Evolutionary conservation across 495 filamentous ascomycete genomes (phyloP).

Genomic region (Penicillium samsonianum): DNA sequence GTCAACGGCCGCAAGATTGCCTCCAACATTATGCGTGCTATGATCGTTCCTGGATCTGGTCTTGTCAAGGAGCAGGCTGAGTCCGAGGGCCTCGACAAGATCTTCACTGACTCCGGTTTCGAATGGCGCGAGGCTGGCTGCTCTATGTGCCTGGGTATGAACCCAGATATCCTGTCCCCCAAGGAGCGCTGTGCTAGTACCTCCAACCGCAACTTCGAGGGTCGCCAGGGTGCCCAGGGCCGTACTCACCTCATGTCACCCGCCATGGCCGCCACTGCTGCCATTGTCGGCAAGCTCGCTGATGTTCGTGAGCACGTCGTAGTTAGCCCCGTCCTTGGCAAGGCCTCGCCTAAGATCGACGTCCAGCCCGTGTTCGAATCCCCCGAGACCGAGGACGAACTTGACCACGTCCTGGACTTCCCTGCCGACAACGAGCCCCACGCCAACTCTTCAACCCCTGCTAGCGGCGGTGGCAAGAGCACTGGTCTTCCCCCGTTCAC

Average conservation of each 20-base stretch:
- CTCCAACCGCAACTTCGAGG: conserved; percentile 97
- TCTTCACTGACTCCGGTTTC: conserved; percentile 89
- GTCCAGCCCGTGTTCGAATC: conserved; percentile 71
- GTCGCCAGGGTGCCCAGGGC: conserved; percentile 89
- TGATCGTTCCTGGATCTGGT: conserved; percentile 95
- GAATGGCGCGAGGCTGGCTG: conserved; percentile 98
- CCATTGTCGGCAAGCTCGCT: conserved; percentile 84
- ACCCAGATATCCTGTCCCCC: conserved; percentile 95
- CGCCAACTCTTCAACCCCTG: conserved; percentile 48
- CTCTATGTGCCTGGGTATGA: conserved; percentile 99
- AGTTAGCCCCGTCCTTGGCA: conserved; percentile 57
- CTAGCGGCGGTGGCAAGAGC: conserved; percentile 42
- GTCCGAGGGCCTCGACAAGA: conserved; percentile 85
- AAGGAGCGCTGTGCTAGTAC: conserved; percentile 93
- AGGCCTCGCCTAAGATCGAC: conserved; percentile 54
- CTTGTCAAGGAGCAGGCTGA: conserved; percentile 94
- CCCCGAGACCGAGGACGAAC: conserved; percentile 69
- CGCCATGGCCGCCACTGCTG: conserved; percentile 91
- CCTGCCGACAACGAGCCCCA: conserved; percentile 71
- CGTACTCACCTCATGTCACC: conserved; percentile 97
- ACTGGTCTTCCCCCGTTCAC: conserved; percentile 80
- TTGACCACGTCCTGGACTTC: conserved; percentile 75
- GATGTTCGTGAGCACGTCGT: conserved; percentile 81
- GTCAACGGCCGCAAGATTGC: conserved; percentile 86
- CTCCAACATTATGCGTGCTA: conserved; percentile 82